Percentiles rank a stretch among this genome's conserved stretches.
Evolutionary conservation across 2,329 filamentous ascomycete genomes (phyloP).

Genomic region (Pseudocercospora fijiensis): DNA sequence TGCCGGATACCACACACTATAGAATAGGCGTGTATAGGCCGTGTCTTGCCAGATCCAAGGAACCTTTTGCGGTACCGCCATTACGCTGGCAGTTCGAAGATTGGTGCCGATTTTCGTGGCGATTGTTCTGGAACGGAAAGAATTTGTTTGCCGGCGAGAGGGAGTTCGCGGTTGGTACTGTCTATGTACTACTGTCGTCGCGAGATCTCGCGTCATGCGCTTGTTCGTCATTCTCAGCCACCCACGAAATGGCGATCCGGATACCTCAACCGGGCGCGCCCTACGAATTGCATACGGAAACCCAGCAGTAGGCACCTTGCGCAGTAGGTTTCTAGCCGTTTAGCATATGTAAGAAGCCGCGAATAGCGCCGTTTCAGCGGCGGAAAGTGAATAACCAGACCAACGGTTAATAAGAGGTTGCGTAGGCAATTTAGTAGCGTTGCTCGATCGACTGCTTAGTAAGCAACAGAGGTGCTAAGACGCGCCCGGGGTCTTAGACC

Average conservation of each 20-base stretch:
- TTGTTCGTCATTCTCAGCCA: conserved; percentile 5
- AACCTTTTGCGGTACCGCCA: neutral
- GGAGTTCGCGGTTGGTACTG: neutral
- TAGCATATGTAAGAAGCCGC: too few species aligned
- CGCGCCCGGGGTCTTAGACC: too few species aligned
- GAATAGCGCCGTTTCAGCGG: too few species aligned
- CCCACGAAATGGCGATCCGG: conserved; percentile 3
- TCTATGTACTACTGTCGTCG: neutral
- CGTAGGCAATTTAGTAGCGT: too few species aligned
- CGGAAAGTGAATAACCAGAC: too few species aligned
- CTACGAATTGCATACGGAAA: neutral
- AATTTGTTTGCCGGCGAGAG: neutral
- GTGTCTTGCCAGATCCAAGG: neutral
- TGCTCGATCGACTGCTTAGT: too few species aligned
- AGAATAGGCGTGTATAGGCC: too few species aligned
- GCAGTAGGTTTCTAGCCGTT: too few species aligned
- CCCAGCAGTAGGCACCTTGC: neutral
- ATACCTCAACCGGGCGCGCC: neutral
- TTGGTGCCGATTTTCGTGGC: neutral
- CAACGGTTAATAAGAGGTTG: too few species aligned
- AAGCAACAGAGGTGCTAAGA: too few species aligned
- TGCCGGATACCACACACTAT: neutral
- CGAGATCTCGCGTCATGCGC: conserved; percentile 1
- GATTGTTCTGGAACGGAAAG: neutral
- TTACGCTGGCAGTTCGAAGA: conserved; percentile 2